Base-by-base conservation (phyloP, 495 filamentous ascomycete species). In the Pyrenula aspistea region DNA sequence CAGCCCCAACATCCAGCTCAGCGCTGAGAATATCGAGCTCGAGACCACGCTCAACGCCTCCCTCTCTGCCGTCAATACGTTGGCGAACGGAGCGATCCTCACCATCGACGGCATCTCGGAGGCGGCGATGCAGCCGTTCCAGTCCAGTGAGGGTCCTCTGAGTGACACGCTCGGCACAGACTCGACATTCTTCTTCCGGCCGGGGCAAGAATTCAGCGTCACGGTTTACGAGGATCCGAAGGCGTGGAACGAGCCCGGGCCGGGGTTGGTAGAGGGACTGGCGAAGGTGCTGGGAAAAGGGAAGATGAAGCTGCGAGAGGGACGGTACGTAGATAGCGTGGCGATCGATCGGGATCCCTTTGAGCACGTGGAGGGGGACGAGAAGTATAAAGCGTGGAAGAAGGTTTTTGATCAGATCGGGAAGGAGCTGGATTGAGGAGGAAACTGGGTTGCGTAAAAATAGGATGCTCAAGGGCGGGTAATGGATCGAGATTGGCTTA, bases 401-500 rank as follows among this genome's bases (percentile, higher is more conserved):
- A 55, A 58, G 51, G 53, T 57, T n/a, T 59, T 64, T 56, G 63
- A 63, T 36, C 49, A 60, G 53, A 64, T 66, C 61, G 59, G 58
- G 21, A 59, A 62, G 42, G 31, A 42, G 31, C 31, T 42, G 31
- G 60, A 62, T 42, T 42, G 15, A 15, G 31, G 31, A 42, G 31
- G 31, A 42, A 42, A 42, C n/a, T 42, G 31, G 31, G 31, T 15
- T 42, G 31, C 31, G 31, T 42, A 42, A 42, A 42, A 42, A 42
- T 8, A 42, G 31, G 31, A 42, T 42, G 31, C 31, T 15, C 15
- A n/a, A 42, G 31, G 31, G 31, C 31, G 31, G 31, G 31, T 42
- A 42, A 42, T 42, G 31, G 31, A 42, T 42, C 31, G 15, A 21
- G 78, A 73, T 24, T 72, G 70, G 51, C 72, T 69, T 49, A 88